phyloP scores from a whole-genome alignment of 345 rosid species.

The Mercurialis annua region DNA sequence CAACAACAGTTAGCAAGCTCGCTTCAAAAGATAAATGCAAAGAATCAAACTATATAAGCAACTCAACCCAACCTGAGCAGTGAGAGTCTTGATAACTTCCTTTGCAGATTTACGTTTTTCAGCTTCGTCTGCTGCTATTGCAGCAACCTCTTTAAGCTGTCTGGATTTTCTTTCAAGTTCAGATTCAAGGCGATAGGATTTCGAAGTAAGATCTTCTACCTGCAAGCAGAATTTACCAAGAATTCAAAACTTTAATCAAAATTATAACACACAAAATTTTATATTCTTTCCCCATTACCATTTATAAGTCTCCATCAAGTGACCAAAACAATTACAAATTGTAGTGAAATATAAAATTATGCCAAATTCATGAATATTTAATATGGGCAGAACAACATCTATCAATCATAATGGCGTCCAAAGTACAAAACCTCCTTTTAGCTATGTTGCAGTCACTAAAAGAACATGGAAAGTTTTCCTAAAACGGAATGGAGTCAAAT shows the following conservation, averaged over 20 bases:
- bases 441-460: too few species aligned
- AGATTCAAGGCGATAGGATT: conserved; percentile 58
- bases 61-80: conserved; percentile 57
- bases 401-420: too few species aligned
- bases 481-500: too few species aligned
- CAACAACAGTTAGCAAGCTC: not conserved
- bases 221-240: conserved; percentile 32
- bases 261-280: not conserved
- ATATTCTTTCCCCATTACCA: not conserved
- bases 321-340: not conserved
- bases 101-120: conserved; percentile 78
- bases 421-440: too few species aligned
- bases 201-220: conserved; percentile 69
- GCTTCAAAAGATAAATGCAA: not conserved
- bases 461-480: too few species aligned
- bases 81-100: conserved; percentile 70
- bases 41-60: not conserved
- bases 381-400: too few species aligned
- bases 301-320: not conserved
- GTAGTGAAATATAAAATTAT: not conserved
- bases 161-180: conserved; percentile 64
- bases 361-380: not conserved
- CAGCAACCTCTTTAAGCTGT: conserved; percentile 63
- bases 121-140: conserved; percentile 79
- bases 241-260: too few species aligned